Evolutionary conservation across 306 rosid species (phyloP).

Genomic region (Oemleria cerasiformis): DNA sequence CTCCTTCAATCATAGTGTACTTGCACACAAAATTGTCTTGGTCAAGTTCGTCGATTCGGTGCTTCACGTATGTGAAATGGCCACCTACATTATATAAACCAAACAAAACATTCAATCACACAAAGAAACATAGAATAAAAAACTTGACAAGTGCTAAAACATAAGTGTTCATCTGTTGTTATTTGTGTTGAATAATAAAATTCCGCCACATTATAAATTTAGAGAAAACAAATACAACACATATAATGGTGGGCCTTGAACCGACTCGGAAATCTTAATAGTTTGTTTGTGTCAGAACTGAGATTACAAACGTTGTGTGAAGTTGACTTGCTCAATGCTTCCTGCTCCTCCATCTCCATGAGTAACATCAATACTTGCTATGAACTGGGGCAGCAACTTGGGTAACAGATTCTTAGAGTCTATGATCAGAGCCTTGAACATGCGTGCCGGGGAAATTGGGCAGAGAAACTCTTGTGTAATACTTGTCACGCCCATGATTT

Average conservation of each 20-base stretch:
- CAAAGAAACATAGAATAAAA: background rate
- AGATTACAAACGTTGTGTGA: constrained; percentile 44
- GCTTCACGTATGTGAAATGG: constrained; percentile 53
- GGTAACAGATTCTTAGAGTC: constrained; percentile 59
- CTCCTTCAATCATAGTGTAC: constrained; percentile 76
- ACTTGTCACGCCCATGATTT: constrained; percentile 47
- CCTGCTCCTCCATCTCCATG: constrained; percentile 73
- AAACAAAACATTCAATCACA: background rate
- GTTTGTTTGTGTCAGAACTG: background rate
- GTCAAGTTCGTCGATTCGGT: constrained; percentile 60
- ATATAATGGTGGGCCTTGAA: no score
- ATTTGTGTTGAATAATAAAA: background rate
- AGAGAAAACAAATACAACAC: no score
- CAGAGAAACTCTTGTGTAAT: constrained; percentile 44
- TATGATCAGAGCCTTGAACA: constrained; percentile 64
- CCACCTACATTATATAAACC: constrained; percentile 37
- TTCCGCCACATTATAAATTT: no score
- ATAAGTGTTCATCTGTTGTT: background rate
- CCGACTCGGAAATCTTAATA: no score
- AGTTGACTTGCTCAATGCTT: constrained; percentile 70
- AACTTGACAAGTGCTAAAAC: background rate
- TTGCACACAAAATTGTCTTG: constrained; percentile 51
- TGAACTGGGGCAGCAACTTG: constrained; percentile 61
- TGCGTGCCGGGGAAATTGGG: constrained; percentile 50
- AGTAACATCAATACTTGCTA: constrained; percentile 43